These are phyloP conservation scores for Salvia sclarea DNA, from an alignment of 305 asterid species.

Conservation along the genomic window DNA sequence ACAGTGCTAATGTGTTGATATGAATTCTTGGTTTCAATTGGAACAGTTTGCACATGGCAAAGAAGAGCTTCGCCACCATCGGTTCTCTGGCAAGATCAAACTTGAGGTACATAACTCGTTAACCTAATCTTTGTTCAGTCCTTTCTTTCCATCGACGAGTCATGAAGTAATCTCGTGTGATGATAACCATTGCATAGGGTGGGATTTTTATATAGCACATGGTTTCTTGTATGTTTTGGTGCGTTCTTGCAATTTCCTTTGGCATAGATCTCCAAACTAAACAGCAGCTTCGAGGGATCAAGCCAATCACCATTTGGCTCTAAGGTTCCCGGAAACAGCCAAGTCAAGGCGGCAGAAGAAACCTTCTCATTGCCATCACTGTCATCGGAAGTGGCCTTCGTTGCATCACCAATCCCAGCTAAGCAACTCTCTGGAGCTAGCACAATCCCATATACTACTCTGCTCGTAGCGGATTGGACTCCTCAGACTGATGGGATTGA, in stretches of 20 bases:
- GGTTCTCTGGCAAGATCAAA: constrained; percentile 44
- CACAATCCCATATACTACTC: constrained; percentile 19
- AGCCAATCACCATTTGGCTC: constrained; percentile 49
- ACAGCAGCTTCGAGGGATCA: constrained; percentile 45
- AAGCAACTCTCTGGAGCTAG: constrained; percentile 29
- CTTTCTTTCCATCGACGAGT: constrained; percentile 11
- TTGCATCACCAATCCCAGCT: constrained; percentile 34
- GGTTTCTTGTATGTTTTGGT: constrained; percentile 35
- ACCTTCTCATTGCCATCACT: constrained; percentile 29
- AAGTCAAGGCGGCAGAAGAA: constrained; percentile 33
- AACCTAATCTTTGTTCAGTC: constrained; percentile 7
- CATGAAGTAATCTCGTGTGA: background rate
- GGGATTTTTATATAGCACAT: constrained; percentile 26
- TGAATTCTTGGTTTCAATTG: constrained; percentile 22
- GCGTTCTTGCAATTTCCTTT: constrained; percentile 25
- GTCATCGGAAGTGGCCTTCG: constrained; percentile 39
- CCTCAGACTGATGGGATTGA: constrained; percentile 65
- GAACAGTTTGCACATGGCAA: constrained; percentile 59
- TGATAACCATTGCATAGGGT: constrained; percentile 13
- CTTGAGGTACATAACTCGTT: constrained; percentile 47
- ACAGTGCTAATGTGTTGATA: constrained; percentile 20
- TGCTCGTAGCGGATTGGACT: constrained; percentile 47
- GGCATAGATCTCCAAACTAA: constrained; percentile 50
- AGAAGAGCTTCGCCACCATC: constrained; percentile 51
- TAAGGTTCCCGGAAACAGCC: constrained; percentile 40